phyloP scores from a whole-genome alignment of 805 yeast species.

The Maudiozyma pseudohumilis region DNA sequence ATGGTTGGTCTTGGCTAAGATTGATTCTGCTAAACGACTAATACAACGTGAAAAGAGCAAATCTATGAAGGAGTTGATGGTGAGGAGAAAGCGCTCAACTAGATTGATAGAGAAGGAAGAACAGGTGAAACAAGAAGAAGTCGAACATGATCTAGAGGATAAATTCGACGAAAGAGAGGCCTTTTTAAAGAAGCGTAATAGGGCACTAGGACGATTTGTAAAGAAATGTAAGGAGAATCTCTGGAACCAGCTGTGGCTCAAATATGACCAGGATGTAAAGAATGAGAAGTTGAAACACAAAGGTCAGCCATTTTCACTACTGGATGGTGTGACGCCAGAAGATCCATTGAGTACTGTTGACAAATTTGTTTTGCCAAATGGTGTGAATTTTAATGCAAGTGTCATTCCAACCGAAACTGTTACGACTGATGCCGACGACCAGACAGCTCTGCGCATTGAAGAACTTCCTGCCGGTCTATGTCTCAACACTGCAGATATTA shows the following conservation, averaged over 20 bases:
- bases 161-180: slow-evolving; percentile 30
- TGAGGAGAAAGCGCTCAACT: slow-evolving; percentile 64
- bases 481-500: slow-evolving; percentile 20
- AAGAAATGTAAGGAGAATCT: slow-evolving; percentile 22
- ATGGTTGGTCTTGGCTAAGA: slow-evolving; percentile 9
- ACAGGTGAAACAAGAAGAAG: slow-evolving; percentile 36
- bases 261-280: slow-evolving; percentile 23
- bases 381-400: slow-evolving; percentile 7
- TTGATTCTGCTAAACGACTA: slow-evolving; percentile 20
- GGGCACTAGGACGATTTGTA: slow-evolving; percentile 15
- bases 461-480: slow-evolving; percentile 26
- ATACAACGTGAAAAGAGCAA: slow-evolving; percentile 48
- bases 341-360: slow-evolving; percentile 7
- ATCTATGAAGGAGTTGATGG: slow-evolving; percentile 52
- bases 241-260: slow-evolving; percentile 25
- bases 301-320: background rate
- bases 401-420: background rate
- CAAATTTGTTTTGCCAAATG: slow-evolving; percentile 8
- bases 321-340: background rate
- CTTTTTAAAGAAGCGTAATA: slow-evolving; percentile 20
- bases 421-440: background rate
- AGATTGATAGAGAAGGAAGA: slow-evolving; percentile 65
- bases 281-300: slow-evolving; percentile 13
- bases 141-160: slow-evolving; percentile 31
- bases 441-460: slow-evolving; percentile 1